Evolutionary conservation across 2,329 filamentous ascomycete species (phyloP).

Genomic region (Trichoderma atroviride): DNA sequence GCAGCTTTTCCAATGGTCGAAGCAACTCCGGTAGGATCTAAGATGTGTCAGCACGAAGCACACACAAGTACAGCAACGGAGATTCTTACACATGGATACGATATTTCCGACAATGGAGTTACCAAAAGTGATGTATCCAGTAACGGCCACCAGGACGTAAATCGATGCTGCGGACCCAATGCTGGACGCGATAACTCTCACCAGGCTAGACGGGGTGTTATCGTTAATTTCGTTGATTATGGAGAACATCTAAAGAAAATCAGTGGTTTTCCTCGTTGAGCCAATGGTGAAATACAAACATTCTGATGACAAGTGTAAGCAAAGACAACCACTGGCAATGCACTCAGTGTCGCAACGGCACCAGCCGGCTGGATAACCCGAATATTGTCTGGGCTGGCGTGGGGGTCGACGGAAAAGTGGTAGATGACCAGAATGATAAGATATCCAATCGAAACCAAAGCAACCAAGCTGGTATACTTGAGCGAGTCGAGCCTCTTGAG

Average conservation of each 20-base stretch:
- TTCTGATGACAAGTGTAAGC: slow-evolving; percentile 99
- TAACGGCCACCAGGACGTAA: slow-evolving; percentile 90
- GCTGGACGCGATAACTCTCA: slow-evolving; percentile 76
- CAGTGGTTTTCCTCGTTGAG: slow-evolving; percentile 2
- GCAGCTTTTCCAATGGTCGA: slow-evolving; percentile 93
- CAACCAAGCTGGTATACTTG: slow-evolving; percentile 94
- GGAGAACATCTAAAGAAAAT: slow-evolving; percentile 80
- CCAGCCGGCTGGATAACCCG: slow-evolving; percentile 79
- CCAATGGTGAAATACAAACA: slow-evolving; percentile 52
- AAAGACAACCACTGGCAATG: slow-evolving; percentile 93
- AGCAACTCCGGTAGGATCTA: slow-evolving; percentile 56
- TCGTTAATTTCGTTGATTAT: slow-evolving; percentile 93
- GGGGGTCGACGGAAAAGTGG: slow-evolving; percentile 82
- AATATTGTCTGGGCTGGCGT: slow-evolving; percentile 73
- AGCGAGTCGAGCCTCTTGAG: slow-evolving; percentile 88
- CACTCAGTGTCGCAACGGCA: slow-evolving; percentile 75
- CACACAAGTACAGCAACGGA: neutral
- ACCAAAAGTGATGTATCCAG: slow-evolving; percentile 94
- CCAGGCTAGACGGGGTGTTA: slow-evolving; percentile 73
- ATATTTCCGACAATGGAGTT: slow-evolving; percentile 90
- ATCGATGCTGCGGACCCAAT: slow-evolving; percentile 86
- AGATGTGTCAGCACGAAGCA: slow-evolving; percentile 31
- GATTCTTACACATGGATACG: slow-evolving; percentile 78
- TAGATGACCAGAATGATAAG: slow-evolving; percentile 91
- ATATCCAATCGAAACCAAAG: slow-evolving; percentile 90